Percentiles rank a stretch among this genome's conserved stretches.
phyloP scores from a whole-genome alignment of 768 basidiomycete genomes.

The Xerocomus potaroensis region DNA sequence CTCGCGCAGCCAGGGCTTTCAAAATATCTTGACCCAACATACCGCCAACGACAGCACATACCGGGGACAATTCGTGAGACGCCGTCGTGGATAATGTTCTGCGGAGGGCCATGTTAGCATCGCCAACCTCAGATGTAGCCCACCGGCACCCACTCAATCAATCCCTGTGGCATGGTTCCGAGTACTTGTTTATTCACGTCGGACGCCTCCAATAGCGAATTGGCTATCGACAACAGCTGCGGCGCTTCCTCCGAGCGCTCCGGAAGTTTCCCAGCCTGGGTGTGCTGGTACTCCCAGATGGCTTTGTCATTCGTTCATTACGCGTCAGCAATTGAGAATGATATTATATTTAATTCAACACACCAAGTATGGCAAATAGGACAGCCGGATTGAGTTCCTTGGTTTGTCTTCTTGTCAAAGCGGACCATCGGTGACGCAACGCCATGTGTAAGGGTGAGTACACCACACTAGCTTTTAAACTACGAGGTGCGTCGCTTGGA shows the following conservation, averaged over 20 bases:
- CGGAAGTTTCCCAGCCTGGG: conserved; percentile 56
- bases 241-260: conserved; percentile 40
- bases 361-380: conserved; percentile 72
- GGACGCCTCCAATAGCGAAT: conserved; percentile 53
- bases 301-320: conserved; percentile 40
- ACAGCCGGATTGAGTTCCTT: conserved; percentile 79
- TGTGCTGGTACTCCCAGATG: conserved; percentile 76
- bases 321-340: conserved; percentile 11
- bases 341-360: conserved; percentile 9
- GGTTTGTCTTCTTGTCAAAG: conserved; percentile 67
- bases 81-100: conserved; percentile 73
- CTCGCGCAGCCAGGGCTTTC: conserved; percentile 84
- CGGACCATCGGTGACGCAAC: conserved; percentile 63
- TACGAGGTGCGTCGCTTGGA: conserved; percentile 54
- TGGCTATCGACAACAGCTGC: conserved; percentile 63
- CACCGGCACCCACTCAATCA: conserved; percentile 52
- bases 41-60: conserved; percentile 93
- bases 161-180: conserved; percentile 47
- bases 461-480: conserved; percentile 52
- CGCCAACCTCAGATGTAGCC: not conserved
- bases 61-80: conserved; percentile 82
- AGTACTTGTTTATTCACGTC: conserved; percentile 71
- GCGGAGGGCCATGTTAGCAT: conserved; percentile 12
- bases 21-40: conserved; percentile 93
- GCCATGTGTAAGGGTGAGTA: conserved; percentile 64